Evolutionary conservation across 2,329 filamentous ascomycete species (phyloP).

Genomic region (Trichothecium sympodiale): DNA sequence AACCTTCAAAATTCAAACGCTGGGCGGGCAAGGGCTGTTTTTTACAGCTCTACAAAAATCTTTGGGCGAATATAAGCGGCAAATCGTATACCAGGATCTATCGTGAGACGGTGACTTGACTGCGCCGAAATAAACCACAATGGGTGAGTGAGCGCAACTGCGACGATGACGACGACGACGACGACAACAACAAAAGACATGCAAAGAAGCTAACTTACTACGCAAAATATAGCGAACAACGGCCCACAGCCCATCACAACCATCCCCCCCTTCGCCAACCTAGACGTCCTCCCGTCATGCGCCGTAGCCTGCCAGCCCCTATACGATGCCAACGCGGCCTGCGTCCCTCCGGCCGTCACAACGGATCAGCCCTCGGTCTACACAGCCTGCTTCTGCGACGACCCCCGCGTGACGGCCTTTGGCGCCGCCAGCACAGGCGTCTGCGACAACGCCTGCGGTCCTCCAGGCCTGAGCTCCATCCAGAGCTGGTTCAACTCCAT

Average conservation of each 20-base stretch:
- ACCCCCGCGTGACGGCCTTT: slow-evolving; percentile 46
- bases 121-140: too few species aligned
- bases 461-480: slow-evolving; percentile 41
- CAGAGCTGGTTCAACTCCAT: slow-evolving; percentile 60
- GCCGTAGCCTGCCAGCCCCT: slow-evolving; percentile 48
- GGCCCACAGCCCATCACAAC: slow-evolving; percentile 26
- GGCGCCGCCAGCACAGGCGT: slow-evolving; percentile 44
- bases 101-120: too few species aligned
- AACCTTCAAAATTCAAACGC: too few species aligned
- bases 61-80: too few species aligned
- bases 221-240: too few species aligned
- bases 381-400: slow-evolving; percentile 64
- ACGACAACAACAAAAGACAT: too few species aligned
- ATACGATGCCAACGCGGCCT: slow-evolving; percentile 60
- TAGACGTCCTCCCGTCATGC: slow-evolving; percentile 45
- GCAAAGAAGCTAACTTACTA: too few species aligned
- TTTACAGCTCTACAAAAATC: too few species aligned
- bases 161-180: too few species aligned
- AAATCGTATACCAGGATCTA: too few species aligned
- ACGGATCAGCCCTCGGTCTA: slow-evolving; percentile 41
- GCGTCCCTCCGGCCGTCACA: slow-evolving; percentile 47
- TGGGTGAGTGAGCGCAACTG: too few species aligned
- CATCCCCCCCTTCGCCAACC: slow-evolving; percentile 41
- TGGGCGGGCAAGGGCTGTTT: too few species aligned
- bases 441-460: slow-evolving; percentile 48